Evolutionary conservation across 176 grass and related monocot genomes (phyloP).

Genomic region (Phoenix dactylifera): DNA sequence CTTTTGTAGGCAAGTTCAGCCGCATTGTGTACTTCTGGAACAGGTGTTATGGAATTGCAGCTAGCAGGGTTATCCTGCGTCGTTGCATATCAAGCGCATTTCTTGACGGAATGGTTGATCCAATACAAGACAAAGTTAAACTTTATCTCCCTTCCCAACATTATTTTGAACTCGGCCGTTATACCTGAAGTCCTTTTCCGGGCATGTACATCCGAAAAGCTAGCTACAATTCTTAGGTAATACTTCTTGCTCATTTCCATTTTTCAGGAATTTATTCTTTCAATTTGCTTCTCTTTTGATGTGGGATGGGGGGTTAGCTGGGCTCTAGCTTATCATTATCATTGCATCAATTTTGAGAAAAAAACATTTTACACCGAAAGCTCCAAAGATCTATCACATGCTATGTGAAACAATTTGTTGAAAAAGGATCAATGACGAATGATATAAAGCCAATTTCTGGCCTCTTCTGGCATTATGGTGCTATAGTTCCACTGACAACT

Average conservation of each 20-base stretch:
- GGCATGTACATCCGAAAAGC: slow-evolving; percentile 47
- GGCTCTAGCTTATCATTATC: too few relatives aligned
- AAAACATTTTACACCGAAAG: too few relatives aligned
- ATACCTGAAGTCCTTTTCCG: slow-evolving; percentile 85
- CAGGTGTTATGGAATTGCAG: slow-evolving; percentile 86
- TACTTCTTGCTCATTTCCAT: slow-evolving; percentile 9
- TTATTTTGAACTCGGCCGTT: slow-evolving; percentile 63
- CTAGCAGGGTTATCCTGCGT: slow-evolving; percentile 66
- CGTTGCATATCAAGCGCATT: slow-evolving; percentile 83
- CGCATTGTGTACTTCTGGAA: slow-evolving; percentile 86
- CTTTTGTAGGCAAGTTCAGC: slow-evolving; percentile 71
- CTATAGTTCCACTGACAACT: too few relatives aligned
- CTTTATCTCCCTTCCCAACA: slow-evolving; percentile 87
- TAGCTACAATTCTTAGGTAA: slow-evolving; percentile 56
- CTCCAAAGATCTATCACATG: too few relatives aligned
- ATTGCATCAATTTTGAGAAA: too few relatives aligned
- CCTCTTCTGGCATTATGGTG: too few relatives aligned
- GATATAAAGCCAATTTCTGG: too few relatives aligned
- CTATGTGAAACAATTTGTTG: too few relatives aligned
- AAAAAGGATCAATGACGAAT: too few relatives aligned
- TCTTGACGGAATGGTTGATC: slow-evolving; percentile 83
- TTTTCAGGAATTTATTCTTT: neutral
- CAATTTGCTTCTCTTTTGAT: too few relatives aligned
- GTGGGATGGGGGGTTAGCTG: too few relatives aligned
- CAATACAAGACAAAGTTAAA: slow-evolving; percentile 62